These are phyloP conservation scores for Juncus inflexus DNA, from an alignment of 176 grass and related monocot genomes.

Conservation along the genomic window DNA sequence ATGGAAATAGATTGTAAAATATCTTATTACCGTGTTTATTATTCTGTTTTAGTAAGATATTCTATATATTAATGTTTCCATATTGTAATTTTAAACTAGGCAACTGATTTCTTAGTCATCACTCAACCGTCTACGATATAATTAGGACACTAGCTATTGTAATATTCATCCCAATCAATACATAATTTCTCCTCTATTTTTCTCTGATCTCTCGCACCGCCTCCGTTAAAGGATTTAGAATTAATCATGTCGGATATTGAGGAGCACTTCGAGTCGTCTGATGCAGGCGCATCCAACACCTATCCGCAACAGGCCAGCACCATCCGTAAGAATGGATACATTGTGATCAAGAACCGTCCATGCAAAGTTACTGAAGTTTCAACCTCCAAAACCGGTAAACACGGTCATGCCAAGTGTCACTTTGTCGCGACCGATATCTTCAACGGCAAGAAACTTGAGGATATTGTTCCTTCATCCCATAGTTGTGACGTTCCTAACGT, in stretches of 20 bases:
- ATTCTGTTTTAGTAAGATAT: too few species aligned
- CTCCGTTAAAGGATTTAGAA: neutral
- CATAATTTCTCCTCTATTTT: too few species aligned
- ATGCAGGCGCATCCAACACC: conserved; percentile 87
- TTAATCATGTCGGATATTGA: conserved; percentile 78
- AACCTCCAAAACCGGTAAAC: conserved; percentile 96
- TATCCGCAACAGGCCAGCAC: conserved; percentile 88
- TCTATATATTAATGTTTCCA: too few species aligned
- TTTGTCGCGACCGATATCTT: conserved; percentile 93
- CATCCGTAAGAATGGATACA: conserved; percentile 81
- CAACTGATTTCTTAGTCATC: too few species aligned
- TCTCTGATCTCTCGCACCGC: too few species aligned
- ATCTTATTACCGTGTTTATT: too few species aligned
- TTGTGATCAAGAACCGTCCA: conserved; percentile 86
- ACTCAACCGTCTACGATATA: too few species aligned
- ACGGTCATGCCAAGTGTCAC: conserved; percentile 91
- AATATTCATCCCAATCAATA: too few species aligned
- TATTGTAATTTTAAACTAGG: too few species aligned
- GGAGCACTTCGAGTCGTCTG: conserved; percentile 89
- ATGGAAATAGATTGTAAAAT: too few species aligned
- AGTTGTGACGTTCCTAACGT: conserved; percentile 96
- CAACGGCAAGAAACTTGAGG: conserved; percentile 92
- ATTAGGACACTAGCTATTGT: too few species aligned
- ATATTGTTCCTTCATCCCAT: conserved; percentile 98
- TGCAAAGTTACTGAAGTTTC: conserved; percentile 98